phyloP scores from a whole-genome alignment of 306 rosid genomes.

The Betula pendula region DNA sequence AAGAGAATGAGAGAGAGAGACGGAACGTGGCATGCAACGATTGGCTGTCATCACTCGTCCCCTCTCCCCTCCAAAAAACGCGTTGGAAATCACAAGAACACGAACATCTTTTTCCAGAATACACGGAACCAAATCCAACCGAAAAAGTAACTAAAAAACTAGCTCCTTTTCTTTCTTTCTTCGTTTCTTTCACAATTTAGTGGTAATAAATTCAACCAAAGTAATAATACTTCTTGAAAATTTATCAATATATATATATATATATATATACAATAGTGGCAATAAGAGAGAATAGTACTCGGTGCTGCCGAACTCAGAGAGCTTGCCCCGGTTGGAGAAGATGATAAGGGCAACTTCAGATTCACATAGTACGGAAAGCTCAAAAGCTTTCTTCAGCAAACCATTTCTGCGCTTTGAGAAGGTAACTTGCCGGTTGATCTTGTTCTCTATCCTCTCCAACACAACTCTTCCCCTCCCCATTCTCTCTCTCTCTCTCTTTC shows the following conservation, averaged over 20 bases:
- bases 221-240: no score
- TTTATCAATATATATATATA: no score
- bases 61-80: not conserved
- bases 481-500: not conserved
- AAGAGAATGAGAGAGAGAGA: not conserved
- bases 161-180: not conserved
- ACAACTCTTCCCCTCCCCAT: constrained; percentile 87
- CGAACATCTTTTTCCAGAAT: not conserved
- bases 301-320: constrained; percentile 69
- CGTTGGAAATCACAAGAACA: not conserved
- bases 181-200: not conserved
- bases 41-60: not conserved
- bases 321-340: constrained; percentile 77
- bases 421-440: constrained; percentile 77
- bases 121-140: not conserved
- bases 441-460: constrained; percentile 88
- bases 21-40: not conserved
- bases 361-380: constrained; percentile 81
- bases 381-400: constrained; percentile 77
- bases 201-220: not conserved
- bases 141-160: not conserved
- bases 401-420: constrained; percentile 80
- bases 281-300: constrained; percentile 34
- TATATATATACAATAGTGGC: no score
- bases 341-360: constrained; percentile 76